phyloP scores from a whole-genome alignment of 2,329 filamentous ascomycete genomes.

The Purpureocillium takamizusanense region DNA sequence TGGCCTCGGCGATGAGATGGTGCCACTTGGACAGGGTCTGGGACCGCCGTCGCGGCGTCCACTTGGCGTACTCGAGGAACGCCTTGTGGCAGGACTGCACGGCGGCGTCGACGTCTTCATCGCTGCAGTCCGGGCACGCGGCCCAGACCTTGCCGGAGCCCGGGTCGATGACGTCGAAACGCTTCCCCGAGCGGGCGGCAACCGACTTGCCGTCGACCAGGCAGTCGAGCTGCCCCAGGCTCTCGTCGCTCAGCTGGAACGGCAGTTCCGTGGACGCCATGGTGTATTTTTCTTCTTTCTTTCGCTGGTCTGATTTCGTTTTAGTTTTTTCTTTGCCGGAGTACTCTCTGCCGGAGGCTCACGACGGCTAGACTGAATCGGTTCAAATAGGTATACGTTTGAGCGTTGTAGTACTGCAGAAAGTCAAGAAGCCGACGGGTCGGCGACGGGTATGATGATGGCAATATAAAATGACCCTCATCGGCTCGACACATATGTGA shows the following conservation, averaged over 20 bases:
- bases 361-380: no score
- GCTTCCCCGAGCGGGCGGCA: conserved; percentile 31
- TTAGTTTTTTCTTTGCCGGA: no score
- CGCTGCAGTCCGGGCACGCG: conserved; percentile 36
- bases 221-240: conserved; percentile 38
- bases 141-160: conserved; percentile 41
- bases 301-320: no score
- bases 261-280: conserved; percentile 15
- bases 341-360: no score
- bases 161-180: conserved; percentile 45
- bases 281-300: no score
- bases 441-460: no score
- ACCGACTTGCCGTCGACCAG: conserved; percentile 40
- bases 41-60: conserved; percentile 24
- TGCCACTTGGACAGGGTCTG: conserved; percentile 27
- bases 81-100: conserved; percentile 25
- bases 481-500: no score
- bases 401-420: no score
- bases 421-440: no score
- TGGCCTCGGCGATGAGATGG: conserved; percentile 21
- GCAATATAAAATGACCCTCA: no score
- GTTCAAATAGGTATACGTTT: no score
- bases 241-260: conserved; percentile 35
- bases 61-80: conserved; percentile 27
- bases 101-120: conserved; percentile 27